Evolutionary conservation across 805 yeast genomes (phyloP).

Genomic region (Cyberlindnera xishuangbannaensis): DNA sequence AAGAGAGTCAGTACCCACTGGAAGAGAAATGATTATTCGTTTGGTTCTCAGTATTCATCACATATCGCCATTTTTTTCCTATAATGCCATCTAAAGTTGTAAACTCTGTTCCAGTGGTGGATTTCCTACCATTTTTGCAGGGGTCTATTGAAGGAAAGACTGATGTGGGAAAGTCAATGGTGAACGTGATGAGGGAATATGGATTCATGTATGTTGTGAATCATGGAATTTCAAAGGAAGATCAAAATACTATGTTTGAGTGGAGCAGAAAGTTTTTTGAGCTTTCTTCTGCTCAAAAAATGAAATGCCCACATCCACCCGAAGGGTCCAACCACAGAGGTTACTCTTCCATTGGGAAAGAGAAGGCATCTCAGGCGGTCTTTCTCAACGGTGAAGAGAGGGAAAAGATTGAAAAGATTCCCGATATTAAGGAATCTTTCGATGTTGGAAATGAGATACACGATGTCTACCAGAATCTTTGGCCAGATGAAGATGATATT

Average conservation of each 20-base stretch:
- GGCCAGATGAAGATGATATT: constrained; percentile 24
- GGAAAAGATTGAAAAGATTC: constrained; percentile 13
- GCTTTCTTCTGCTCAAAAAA: constrained; percentile 12
- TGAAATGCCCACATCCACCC: constrained; percentile 24
- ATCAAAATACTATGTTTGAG: constrained; percentile 18
- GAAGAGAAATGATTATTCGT: too few species aligned
- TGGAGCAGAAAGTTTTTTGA: constrained; percentile 21
- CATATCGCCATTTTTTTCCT: background rate
- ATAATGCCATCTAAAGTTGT: background rate
- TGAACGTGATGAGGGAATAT: constrained; percentile 21
- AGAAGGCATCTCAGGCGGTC: constrained; percentile 26
- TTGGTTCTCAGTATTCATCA: too few species aligned
- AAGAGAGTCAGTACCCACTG: background rate
- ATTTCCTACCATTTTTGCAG: constrained; percentile 23
- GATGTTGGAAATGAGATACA: constrained; percentile 20
- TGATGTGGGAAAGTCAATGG: constrained; percentile 23
- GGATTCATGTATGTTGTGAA: constrained; percentile 24
- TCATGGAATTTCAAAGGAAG: constrained; percentile 18
- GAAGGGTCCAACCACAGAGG: constrained; percentile 26
- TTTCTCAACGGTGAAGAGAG: constrained; percentile 17
- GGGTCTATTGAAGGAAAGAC: constrained; percentile 22
- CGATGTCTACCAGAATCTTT: constrained; percentile 17
- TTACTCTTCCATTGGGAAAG: constrained; percentile 24
- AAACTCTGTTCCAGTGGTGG: constrained; percentile 24
- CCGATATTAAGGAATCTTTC: constrained; percentile 27